These are phyloP conservation scores for Uncinocarpus reesii DNA, from an alignment of 2,329 filamentous ascomycete genomes.

Conservation along the genomic window DNA sequence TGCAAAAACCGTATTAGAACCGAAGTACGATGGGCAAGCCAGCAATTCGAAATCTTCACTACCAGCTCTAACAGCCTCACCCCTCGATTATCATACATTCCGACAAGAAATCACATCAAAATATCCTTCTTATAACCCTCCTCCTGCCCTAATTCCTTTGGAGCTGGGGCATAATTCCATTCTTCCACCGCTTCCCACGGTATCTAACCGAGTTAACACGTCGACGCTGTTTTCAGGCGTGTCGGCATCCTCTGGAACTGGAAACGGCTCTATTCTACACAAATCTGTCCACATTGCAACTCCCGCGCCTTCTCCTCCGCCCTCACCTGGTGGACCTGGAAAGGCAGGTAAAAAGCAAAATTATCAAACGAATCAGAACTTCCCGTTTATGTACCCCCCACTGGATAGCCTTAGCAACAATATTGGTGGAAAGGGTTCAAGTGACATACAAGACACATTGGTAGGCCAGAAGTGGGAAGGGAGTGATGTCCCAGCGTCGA, in stretches of 20 bases:
- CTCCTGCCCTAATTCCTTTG: slow-evolving; percentile 68
- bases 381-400: slow-evolving; percentile 94
- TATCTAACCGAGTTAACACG: slow-evolving; percentile 52
- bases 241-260: slow-evolving; percentile 38
- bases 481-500: slow-evolving; percentile 81
- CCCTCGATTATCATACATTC: slow-evolving; percentile 91
- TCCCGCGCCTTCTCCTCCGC: slow-evolving; percentile 86
- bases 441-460: slow-evolving; percentile 51
- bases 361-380: slow-evolving; percentile 98
- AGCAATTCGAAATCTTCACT: slow-evolving; percentile 47
- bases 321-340: slow-evolving; percentile 74
- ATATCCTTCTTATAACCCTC: slow-evolving; percentile 91
- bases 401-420: slow-evolving; percentile 80
- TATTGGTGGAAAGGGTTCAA: slow-evolving; percentile 76
- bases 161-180: slow-evolving; percentile 87
- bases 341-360: slow-evolving; percentile 98
- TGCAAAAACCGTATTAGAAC: slow-evolving; percentile 59
- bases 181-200: slow-evolving; percentile 67
- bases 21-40: slow-evolving; percentile 45
- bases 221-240: slow-evolving; percentile 53
- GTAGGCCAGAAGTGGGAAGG: slow-evolving; percentile 78
- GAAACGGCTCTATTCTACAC: slow-evolving; percentile 65
- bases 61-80: slow-evolving; percentile 81
- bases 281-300: slow-evolving; percentile 98
- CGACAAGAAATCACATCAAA: slow-evolving; percentile 95